Percentiles rank a stretch among this genome's conserved stretches.
Conservation (phyloP, 1,284 basidiomycete species). For the Lentinula novae-zelandiae region DNA sequence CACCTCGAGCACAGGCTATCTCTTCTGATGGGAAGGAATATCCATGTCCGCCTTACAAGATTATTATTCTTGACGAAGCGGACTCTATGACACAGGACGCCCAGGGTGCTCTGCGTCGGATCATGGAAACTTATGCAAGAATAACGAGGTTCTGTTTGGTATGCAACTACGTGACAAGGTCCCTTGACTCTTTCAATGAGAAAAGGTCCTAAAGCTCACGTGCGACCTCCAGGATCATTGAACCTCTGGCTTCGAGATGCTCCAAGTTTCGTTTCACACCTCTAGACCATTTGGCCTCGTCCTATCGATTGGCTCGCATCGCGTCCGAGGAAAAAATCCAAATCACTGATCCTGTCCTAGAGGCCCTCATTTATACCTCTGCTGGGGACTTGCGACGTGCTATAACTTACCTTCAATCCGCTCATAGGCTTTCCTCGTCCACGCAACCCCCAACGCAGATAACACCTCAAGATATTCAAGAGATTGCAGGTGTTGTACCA, state of each 20-base stretch:
- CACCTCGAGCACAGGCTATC: constrained; percentile 74
- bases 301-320: constrained; percentile 78
- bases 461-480: constrained; percentile 78
- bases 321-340: constrained; percentile 60
- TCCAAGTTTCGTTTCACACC: constrained; percentile 99
- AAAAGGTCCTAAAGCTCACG: background rate
- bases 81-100: constrained; percentile 99
- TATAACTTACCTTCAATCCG: constrained; percentile 98
- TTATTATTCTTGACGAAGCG: constrained; percentile 98
- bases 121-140: constrained; percentile 97
- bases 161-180: constrained; percentile 99
- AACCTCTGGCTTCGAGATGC: constrained; percentile 97
- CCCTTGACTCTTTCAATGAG: constrained; percentile 18
- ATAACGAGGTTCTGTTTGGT: constrained; percentile 99
- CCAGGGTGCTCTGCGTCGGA: constrained; percentile 91
- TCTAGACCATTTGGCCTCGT: constrained; percentile 77
- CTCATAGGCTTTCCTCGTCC: constrained; percentile 78
- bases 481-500: constrained; percentile 96
- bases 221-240: constrained; percentile 81
- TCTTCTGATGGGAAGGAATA: constrained; percentile 82
- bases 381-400: constrained; percentile 94
- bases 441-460: constrained; percentile 71
- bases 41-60: constrained; percentile 98
- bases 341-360: constrained; percentile 53
- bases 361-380: constrained; percentile 76